phyloP scores from a whole-genome alignment of 1,139 yeast genomes.

The Komagataea norvegica region DNA sequence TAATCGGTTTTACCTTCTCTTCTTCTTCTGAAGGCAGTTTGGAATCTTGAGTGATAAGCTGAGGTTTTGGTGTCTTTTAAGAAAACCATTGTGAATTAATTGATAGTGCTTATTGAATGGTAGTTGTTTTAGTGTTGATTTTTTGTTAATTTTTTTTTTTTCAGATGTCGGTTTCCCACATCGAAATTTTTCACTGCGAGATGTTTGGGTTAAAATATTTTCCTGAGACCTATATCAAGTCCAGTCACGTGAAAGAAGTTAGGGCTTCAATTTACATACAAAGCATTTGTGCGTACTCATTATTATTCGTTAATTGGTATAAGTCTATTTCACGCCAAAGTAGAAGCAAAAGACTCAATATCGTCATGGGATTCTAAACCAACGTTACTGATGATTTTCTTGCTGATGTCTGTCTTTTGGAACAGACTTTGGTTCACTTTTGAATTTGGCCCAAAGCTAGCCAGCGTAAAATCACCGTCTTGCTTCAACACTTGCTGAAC shows the following conservation, averaged over 20 bases:
- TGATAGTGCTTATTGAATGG: not conserved
- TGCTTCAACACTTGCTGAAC: slow-evolving; percentile 23
- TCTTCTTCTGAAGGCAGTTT: slow-evolving; percentile 99
- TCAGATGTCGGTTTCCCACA: slow-evolving; percentile 42
- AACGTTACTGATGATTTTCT: slow-evolving; percentile 2
- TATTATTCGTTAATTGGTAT: no score
- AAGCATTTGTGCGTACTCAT: no score
- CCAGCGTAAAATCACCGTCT: slow-evolving; percentile 7
- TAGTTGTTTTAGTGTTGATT: not conserved
- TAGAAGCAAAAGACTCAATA: not conserved
- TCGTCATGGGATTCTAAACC: slow-evolving; percentile 9
- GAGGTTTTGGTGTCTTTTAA: slow-evolving; percentile 65
- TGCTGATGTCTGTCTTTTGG: slow-evolving; percentile 11
- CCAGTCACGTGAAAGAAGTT: no score
- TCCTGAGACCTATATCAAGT: not conserved
- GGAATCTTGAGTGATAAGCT: slow-evolving; percentile 99
- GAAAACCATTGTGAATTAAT: slow-evolving; percentile 62
- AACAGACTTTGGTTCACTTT: slow-evolving; percentile 18
- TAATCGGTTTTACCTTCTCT: slow-evolving; percentile 99
- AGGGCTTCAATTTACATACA: no score
- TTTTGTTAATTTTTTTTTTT: not conserved
- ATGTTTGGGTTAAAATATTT: slow-evolving; percentile 12
- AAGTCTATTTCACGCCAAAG: not conserved
- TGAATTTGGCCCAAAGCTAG: slow-evolving; percentile 25
- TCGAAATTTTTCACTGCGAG: slow-evolving; percentile 34